phyloP scores from a whole-genome alignment of 805 yeast species.

The Candida xyloterini region DNA sequence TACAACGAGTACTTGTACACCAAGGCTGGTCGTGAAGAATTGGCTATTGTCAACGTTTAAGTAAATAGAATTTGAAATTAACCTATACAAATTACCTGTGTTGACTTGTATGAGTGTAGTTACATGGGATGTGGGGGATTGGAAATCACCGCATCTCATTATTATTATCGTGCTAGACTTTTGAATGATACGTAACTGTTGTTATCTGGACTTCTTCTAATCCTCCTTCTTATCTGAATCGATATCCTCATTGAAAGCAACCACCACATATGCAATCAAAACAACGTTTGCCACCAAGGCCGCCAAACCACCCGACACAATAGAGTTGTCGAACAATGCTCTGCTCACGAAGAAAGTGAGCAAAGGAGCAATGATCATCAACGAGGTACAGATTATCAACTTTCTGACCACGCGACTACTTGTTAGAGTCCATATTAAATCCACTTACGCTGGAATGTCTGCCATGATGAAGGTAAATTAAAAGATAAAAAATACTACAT shows the following conservation, averaged over 20 bases:
- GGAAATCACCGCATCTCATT: too few relatives aligned
- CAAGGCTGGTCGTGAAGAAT: slow-evolving; percentile 95
- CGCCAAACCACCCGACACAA: slow-evolving; percentile 76
- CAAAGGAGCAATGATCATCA: slow-evolving; percentile 71
- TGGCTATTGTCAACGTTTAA: slow-evolving; percentile 56
- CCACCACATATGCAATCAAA: slow-evolving; percentile 66
- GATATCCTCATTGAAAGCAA: slow-evolving; percentile 67
- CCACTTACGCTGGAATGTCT: slow-evolving; percentile 36
- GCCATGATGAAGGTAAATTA: slow-evolving; percentile 26
- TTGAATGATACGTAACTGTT: too few relatives aligned
- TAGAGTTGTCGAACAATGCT: slow-evolving; percentile 43
- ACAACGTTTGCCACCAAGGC: slow-evolving; percentile 75
- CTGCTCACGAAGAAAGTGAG: slow-evolving; percentile 50
- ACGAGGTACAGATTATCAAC: slow-evolving; percentile 68
- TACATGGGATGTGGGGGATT: too few relatives aligned
- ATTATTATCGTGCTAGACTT: too few relatives aligned
- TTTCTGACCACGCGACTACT: slow-evolving; percentile 60
- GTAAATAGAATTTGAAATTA: not conserved
- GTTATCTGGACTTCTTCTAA: slow-evolving; percentile 1
- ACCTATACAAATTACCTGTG: not conserved
- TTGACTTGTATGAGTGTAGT: too few relatives aligned
- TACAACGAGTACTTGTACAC: slow-evolving; percentile 94
- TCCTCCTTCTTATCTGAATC: slow-evolving; percentile 35
- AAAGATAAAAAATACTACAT: not conserved
- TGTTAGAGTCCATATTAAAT: not conserved